Conservation (phyloP, 2,329 filamentous ascomycete species). For the Ceratocystis colombiana region DNA sequence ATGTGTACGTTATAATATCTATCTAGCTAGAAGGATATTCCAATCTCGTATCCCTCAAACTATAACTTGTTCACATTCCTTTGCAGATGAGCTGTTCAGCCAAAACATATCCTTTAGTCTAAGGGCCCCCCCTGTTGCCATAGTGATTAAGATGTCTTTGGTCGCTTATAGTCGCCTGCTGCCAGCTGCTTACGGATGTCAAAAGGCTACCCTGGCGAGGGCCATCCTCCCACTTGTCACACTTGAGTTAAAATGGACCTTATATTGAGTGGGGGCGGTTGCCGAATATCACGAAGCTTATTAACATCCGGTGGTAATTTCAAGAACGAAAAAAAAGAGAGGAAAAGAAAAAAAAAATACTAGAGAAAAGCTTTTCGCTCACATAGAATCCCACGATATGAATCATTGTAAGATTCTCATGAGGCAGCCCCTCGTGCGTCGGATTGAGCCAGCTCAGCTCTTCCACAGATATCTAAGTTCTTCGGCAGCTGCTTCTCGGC, state of each 20-base stretch:
- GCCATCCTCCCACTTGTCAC: background rate
- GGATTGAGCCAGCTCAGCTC: background rate
- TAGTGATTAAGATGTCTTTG: background rate
- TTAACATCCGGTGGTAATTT: no score
- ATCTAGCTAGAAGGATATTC: background rate
- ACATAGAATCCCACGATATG: background rate
- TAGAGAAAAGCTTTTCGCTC: background rate
- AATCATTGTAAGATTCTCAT: background rate
- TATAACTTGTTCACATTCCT: constrained; percentile 2
- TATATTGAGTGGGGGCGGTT: background rate
- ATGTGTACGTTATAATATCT: background rate
- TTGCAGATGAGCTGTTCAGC: background rate
- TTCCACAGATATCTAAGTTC: background rate
- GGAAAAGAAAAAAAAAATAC: background rate
- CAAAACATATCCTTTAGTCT: background rate
- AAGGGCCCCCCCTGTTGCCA: background rate
- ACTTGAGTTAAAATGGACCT: background rate
- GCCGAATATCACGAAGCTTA: background rate
- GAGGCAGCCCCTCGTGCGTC: background rate
- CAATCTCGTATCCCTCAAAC: constrained; percentile 7
- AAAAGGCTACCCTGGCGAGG: background rate
- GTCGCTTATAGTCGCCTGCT: background rate
- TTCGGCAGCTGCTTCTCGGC: constrained; percentile 34
- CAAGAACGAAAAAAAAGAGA: no score
- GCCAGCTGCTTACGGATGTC: background rate